Base-by-base conservation (phyloP, 2,329 filamentous ascomycete genomes). In the Fusarium sp. region DNA sequence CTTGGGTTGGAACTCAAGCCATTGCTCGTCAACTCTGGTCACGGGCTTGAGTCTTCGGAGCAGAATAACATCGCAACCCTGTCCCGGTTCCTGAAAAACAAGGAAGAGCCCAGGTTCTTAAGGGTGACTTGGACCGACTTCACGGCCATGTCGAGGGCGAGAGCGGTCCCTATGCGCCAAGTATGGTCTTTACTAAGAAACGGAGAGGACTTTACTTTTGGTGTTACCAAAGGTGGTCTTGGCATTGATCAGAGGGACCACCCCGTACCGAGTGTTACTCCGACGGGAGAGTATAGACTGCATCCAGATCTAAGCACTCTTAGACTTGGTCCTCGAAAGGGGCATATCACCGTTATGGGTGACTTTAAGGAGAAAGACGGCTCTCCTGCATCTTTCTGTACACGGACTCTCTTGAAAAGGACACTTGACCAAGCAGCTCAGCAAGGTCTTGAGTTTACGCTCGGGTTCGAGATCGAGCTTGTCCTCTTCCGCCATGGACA, bases 381-480 rank as follows among this genome's bases (percentile, higher is more conserved):
- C 2, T 79, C 81, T 0, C 76, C 80, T 0, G 81, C 88, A 2
- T 65, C 71, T 2, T 67, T 90, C 1, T 97, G 93, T 72, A 92
- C 93, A 1, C 86, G 92, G 57, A 83, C 88, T 44, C 77, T 90
- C 59, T 81, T 97, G 57, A 81, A 87, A 57, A 82, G 79, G 5
- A 82, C 89, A 0, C 75, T 91, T 3, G 81, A 85, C 0, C 79
- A 81, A 8, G 86, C 91, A 0, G 80, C 84, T 13, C 72, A 79
- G 3, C 81, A 87, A 40, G 83, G 84, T 3, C 82, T 93, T 4
- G 79, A 83, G 5, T 88, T 94, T 49, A 82, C 90, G 0, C 79
- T 94, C 18, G 94, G 93, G 0, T 97, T 96, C 70, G 94, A 97
- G 78, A 88, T 97, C 42, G 93, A 97, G 78, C 87, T 96, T 12